Conservation (phyloP, 73 alveolate genomes). For the Blepharisma japonicum region DNA sequence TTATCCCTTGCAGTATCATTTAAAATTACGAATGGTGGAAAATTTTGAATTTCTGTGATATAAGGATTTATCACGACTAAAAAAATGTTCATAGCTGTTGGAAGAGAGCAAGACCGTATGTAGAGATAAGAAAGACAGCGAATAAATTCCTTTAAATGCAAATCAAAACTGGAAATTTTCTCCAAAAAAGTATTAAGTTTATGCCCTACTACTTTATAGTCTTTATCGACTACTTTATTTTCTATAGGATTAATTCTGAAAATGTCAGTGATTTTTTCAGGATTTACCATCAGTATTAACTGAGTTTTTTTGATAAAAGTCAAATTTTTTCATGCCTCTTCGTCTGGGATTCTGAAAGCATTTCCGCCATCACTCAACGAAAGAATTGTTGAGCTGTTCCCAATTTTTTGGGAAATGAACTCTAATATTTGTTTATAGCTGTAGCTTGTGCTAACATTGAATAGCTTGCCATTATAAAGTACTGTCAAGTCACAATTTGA, state of each 20-base stretch:
- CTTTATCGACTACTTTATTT: slow-evolving; percentile 9
- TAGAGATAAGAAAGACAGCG: not conserved
- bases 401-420: not conserved
- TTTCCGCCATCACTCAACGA: slow-evolving; percentile 4
- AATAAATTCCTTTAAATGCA: not conserved
- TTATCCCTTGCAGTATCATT: not conserved
- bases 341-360: slow-evolving; percentile 21
- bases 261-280: slow-evolving; percentile 22
- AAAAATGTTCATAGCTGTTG: slow-evolving; percentile 5
- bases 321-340: not conserved
- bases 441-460: too few relatives aligned
- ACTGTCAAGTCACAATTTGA: too few relatives aligned
- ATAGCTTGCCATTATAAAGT: too few relatives aligned
- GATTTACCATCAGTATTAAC: not conserved
- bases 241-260: not conserved
- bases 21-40: not conserved
- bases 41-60: not conserved
- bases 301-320: not conserved
- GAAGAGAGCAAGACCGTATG: not conserved
- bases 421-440: too few relatives aligned
- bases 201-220: not conserved
- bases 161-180: not conserved
- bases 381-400: slow-evolving; percentile 4
- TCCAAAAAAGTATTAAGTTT: not conserved
- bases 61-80: not conserved